phyloP scores from a whole-genome alignment of 305 asterid species.

The Plantago lanceolata region DNA sequence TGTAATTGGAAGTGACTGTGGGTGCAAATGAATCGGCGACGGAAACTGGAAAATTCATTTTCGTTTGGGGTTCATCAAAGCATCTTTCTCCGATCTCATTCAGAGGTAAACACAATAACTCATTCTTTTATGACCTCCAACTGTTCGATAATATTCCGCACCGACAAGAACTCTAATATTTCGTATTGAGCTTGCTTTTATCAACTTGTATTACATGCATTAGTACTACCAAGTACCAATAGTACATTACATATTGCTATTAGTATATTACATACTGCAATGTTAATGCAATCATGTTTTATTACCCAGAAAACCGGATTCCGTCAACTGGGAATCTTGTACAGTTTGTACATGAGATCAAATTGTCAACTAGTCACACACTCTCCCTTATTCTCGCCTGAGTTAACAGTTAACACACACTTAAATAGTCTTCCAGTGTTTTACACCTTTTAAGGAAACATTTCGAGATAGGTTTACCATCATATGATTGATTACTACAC shows the following conservation, averaged over 20 bases:
- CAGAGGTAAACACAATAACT: background rate
- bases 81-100: background rate
- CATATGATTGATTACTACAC: slow-evolving; percentile 13
- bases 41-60: background rate
- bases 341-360: background rate
- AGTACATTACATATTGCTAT: background rate
- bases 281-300: background rate
- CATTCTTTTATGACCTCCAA: background rate
- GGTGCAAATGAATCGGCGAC: slow-evolving; percentile 26
- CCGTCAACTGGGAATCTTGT: background rate
- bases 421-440: too few species aligned
- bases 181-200: background rate
- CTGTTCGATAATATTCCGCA: background rate
- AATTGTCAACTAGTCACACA: too few species aligned
- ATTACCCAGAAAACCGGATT: background rate
- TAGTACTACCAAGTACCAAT: slow-evolving; percentile 21
- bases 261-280: too few species aligned
- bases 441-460: background rate
- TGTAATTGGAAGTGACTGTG: too few species aligned
- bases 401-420: background rate
- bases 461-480: background rate
- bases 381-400: background rate
- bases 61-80: background rate
- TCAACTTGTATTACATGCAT: background rate
- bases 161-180: background rate